Evolutionary conservation across 1,139 yeast genomes (phyloP).

Genomic region (Yarrowia galli): DNA sequence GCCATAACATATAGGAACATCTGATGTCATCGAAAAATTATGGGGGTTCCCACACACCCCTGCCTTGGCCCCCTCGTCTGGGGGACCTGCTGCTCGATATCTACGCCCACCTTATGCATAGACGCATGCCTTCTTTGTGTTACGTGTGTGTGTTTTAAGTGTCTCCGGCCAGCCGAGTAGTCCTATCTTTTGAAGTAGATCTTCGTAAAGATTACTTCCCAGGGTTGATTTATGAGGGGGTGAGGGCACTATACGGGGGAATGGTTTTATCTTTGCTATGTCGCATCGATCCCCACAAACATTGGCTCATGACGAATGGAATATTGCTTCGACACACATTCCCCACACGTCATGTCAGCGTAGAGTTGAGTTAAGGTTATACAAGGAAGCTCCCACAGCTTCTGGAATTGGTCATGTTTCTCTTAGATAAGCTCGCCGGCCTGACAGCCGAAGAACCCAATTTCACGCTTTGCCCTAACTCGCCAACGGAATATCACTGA

Average conservation of each 20-base stretch:
- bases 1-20: neutral
- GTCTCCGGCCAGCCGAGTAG: conserved; percentile 26
- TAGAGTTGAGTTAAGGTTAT: neutral
- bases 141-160: neutral
- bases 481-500: neutral
- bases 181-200: conserved; percentile 21
- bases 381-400: conserved; percentile 10
- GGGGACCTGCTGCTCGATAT: neutral
- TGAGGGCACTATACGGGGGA: no score
- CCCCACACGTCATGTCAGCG: conserved; percentile 6
- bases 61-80: neutral
- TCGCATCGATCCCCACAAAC: no score
- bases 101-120: conserved; percentile 17
- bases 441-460: conserved; percentile 14
- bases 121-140: conserved; percentile 18
- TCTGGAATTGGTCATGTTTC: conserved; percentile 14
- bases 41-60: neutral
- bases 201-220: neutral
- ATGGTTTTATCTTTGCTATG: no score
- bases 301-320: neutral
- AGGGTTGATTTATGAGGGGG: no score
- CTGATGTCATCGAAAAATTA: neutral
- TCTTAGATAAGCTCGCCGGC: conserved; percentile 19
- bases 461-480: conserved; percentile 10
- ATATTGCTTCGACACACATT: neutral